These are phyloP conservation scores for Acanthamoeba sp. DNA, from an alignment of 208 protist genomes.

Conservation along the genomic window DNA sequence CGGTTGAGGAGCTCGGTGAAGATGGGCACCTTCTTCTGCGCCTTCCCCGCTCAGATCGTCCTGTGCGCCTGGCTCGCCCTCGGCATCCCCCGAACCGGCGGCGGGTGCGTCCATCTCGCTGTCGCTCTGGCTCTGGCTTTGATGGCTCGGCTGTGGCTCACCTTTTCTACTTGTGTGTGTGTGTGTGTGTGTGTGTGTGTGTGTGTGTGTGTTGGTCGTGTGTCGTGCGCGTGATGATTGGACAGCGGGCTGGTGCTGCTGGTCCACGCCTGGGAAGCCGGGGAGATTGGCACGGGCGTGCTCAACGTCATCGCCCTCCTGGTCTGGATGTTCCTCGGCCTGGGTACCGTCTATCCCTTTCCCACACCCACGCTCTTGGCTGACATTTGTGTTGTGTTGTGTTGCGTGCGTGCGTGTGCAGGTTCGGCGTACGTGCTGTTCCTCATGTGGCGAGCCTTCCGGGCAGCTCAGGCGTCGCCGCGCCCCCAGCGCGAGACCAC, in stretches of 20 bases:
- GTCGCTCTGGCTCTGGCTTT: neutral
- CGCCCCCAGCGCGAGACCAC: neutral
- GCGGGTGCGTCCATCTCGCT: neutral
- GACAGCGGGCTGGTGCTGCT: neutral
- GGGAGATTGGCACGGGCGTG: neutral
- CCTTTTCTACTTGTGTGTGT: too few species aligned
- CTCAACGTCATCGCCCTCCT: neutral
- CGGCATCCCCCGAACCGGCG: neutral
- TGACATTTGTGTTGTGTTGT: too few species aligned
- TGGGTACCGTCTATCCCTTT: neutral
- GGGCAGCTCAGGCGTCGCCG: neutral
- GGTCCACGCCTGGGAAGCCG: neutral
- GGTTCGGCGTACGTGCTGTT: neutral
- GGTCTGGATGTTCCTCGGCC: neutral
- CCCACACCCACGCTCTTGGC: too few species aligned
- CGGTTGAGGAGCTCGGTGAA: conserved; percentile 17
- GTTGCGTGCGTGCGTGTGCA: neutral
- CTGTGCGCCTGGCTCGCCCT: conserved; percentile 7
- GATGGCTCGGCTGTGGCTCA: neutral
- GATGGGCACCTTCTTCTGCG: conserved; percentile 49
- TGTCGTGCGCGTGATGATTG: neutral
- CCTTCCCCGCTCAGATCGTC: conserved; percentile 14
- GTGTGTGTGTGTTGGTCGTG: neutral
- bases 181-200: too few species aligned
- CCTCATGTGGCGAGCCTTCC: conserved; percentile 23